Evolutionary conservation across 139 green algal species (phyloP), one percentile per base, ranked within the genome.

Genomic region (Tetradesmus lagerheimii): DNA sequence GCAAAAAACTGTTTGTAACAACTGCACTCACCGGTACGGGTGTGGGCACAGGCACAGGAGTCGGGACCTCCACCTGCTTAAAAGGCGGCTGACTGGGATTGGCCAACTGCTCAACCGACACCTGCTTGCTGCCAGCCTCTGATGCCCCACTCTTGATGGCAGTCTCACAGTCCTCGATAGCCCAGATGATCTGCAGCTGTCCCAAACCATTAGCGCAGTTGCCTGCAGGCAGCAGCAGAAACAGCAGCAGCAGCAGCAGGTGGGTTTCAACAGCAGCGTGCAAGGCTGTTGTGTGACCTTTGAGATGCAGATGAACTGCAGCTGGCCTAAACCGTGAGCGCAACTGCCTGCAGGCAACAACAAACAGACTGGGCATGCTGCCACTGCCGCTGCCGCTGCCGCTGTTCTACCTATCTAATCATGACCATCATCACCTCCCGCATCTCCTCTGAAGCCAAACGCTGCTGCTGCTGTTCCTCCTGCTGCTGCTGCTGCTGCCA

Each of bases 341-440:
- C 50, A 64, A 5, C 25, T 64, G 50, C 50, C 50, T 64, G 50
- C 50, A 64, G 14, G 50, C 14, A 25, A 20, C 16, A 16, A 37
- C 66, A 37, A 5, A n/a, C 20, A 74, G 0, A 11, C n/a, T n/a
- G n/a, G n/a, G n/a, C n/a, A n/a, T n/a, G n/a, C n/a, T n/a, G 39
- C 79, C 35, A 20, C 79, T 71, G 79, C 79, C 66, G 79, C 37
- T 85, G 79, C 43, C 14, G 79, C 38, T 85, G 79, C 20, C 66
- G 38, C 66, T 85, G 43, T 66, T 9, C 34, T 64, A 1, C 5
- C 3, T 23, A 71, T 71, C 25, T 15, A 27, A 25, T 23, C 43
- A 53, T 38, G 9, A 80, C 38, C 3, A 41, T 9, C 45, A 9
- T 57, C 45, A 57, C 45, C 45, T 57, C 11, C 45, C 11, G 11